Conservation (phyloP, 768 basidiomycete genomes). For the Boletus fagicola region DNA sequence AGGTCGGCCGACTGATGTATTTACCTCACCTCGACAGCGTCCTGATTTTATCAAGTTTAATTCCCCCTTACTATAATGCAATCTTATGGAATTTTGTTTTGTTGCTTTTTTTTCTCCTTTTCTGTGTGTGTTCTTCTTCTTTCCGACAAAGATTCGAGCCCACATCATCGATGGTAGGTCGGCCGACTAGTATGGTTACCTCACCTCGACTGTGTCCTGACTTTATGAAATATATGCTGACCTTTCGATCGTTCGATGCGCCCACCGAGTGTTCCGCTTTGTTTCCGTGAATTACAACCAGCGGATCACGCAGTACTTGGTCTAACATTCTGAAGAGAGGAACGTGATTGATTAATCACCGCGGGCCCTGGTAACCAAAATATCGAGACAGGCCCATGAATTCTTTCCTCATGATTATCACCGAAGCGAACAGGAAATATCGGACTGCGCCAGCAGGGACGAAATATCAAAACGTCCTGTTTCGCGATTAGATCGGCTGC, state of each 20-base stretch:
- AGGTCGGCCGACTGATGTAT: too few relatives aligned
- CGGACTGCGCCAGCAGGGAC: background rate
- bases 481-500: background rate
- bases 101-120: too few relatives aligned
- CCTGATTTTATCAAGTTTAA: too few relatives aligned
- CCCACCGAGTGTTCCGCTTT: background rate
- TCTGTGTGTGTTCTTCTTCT: background rate
- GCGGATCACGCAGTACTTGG: background rate
- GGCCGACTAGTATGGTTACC: too few relatives aligned
- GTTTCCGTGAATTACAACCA: background rate
- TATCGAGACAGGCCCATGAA: background rate
- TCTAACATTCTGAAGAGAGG: too few relatives aligned
- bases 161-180: too few relatives aligned
- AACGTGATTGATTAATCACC: background rate
- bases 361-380: background rate
- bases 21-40: too few relatives aligned
- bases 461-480: background rate
- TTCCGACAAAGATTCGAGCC: too few relatives aligned
- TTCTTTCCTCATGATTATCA: background rate
- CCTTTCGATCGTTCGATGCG: background rate
- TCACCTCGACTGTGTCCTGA: background rate
- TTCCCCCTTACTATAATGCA: slow-evolving; percentile 49
- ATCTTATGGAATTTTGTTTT: background rate
- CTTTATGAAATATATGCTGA: background rate
- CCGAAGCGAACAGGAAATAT: background rate